Conservation (phyloP, 371 early-diverging fungal genomes). For the Mucor circinelloides region DNA sequence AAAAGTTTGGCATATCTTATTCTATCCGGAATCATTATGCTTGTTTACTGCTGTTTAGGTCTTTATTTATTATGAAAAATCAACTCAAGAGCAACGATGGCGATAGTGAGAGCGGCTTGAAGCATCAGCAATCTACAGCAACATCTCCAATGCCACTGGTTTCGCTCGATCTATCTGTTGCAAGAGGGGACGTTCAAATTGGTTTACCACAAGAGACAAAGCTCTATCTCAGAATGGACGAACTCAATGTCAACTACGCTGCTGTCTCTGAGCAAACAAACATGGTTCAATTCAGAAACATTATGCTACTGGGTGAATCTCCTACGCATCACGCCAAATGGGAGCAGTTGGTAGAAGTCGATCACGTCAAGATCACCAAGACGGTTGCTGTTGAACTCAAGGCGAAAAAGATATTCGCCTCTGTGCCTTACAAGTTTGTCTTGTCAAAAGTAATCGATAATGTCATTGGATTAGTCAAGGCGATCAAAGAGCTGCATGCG, state of each 20-base stretch:
- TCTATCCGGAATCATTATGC: conserved; percentile 21
- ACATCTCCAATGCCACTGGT: not conserved
- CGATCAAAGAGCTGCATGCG: conserved; percentile 26
- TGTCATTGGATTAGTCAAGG: conserved; percentile 19
- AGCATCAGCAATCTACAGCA: not conserved
- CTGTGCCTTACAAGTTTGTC: conserved; percentile 27
- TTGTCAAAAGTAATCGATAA: conserved; percentile 23
- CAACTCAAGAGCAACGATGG: not conserved
- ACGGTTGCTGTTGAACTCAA: not conserved
- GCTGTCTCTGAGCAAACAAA: not conserved
- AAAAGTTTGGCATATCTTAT: conserved; percentile 13
- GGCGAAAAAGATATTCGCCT: conserved; percentile 3
- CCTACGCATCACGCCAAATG: not conserved
- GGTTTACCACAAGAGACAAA: not conserved
- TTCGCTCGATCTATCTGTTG: not conserved
- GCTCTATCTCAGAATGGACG: conserved; percentile 18
- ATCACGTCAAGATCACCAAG: not conserved
- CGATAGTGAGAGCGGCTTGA: not conserved
- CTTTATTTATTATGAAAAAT: not conserved
- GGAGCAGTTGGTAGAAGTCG: conserved; percentile 14
- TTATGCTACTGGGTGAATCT: conserved; percentile 13
- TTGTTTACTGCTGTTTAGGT: conserved; percentile 4
- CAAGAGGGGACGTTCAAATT: conserved; percentile 12
- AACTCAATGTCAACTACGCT: not conserved
- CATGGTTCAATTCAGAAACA: not conserved